Evolutionary conservation across 768 basidiomycete species (phyloP), one percentile per base, ranked within the genome.

Genomic region (Kwoniella europaea): DNA sequence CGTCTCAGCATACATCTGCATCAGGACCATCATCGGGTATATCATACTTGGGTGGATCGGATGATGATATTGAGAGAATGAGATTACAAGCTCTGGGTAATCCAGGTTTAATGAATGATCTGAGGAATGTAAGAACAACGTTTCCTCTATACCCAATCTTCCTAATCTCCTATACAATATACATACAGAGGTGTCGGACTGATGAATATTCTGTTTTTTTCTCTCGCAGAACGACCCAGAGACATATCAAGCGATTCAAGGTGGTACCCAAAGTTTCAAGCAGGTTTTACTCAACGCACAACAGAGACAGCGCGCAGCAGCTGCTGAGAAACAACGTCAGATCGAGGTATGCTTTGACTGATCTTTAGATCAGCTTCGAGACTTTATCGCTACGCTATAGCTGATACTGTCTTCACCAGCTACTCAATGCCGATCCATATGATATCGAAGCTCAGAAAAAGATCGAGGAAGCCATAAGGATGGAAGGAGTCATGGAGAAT

Each of bases 401-500:
- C 53, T 55, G 55, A 66, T 2, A 20, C 3, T 65, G 24, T 12
- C 35, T 35, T 10, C n/a, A n/a, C 2, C 86, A 86, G 74, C 84
- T 85, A 16, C 87, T 98, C 71, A 91, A 96, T 75, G 90, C 91
- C 0, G 90, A 98, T 83, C 94, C 96, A 1, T 98, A 88, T 84
- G 90, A 97, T 79, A 85, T 97, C 1, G 94, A 98, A 80, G 94
- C 94, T 0, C 97, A 98, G 84, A 86, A 86, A 69, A 90, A 88
- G 86, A 99, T 99, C 66, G 97, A 96, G 83, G 97, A 98, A 79
- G 89, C 90, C 4, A 98, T 99, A 72, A 85, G 91, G 69, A 91
- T 93, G 81, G 88, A 97, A 80, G 92, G 91, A 1, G 91, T 98
- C 46, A 84, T 90, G 76, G 95, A 98, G 86, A 97, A 97, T 79